Evolutionary conservation across 495 filamentous ascomycete species (phyloP).

Genomic region (Achaetomiella virescens): DNA sequence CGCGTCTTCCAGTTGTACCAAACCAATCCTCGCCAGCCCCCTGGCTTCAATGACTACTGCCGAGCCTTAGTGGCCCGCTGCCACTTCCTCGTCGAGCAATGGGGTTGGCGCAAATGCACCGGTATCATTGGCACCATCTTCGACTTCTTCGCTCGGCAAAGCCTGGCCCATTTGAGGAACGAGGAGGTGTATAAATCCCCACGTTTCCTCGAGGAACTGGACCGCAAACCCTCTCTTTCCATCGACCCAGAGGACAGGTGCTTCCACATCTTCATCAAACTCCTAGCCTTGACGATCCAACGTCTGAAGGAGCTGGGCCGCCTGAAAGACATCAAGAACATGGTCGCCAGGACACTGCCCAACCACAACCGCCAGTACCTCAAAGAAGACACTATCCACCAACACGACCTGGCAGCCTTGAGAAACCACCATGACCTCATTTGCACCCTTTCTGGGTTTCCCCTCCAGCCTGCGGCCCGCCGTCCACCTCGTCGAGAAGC

Average conservation of each 20-base stretch:
- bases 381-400: constrained; percentile 68
- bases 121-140: constrained; percentile 73
- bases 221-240: constrained; percentile 53
- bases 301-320: constrained; percentile 52
- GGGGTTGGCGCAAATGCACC: constrained; percentile 83
- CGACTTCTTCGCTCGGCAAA: constrained; percentile 80
- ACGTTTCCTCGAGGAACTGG: constrained; percentile 68
- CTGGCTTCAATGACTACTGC: constrained; percentile 76
- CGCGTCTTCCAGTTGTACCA: constrained; percentile 63
- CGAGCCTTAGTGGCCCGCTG: constrained; percentile 68
- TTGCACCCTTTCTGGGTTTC: constrained; percentile 84
- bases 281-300: constrained; percentile 63
- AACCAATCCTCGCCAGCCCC: constrained; percentile 46
- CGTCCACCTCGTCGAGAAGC: constrained; percentile 62
- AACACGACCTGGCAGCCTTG: constrained; percentile 75
- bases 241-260: constrained; percentile 67
- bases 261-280: constrained; percentile 90
- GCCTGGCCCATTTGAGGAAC: constrained; percentile 64
- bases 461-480: constrained; percentile 65
- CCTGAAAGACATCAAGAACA: constrained; percentile 66
- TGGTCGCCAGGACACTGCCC: constrained; percentile 74
- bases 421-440: constrained; percentile 93
- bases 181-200: constrained; percentile 75
- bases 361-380: constrained; percentile 84
- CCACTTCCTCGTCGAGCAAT: constrained; percentile 67